Evolutionary conservation across 768 basidiomycete genomes (phyloP).

Genomic region (Leccinum incarnatum): DNA sequence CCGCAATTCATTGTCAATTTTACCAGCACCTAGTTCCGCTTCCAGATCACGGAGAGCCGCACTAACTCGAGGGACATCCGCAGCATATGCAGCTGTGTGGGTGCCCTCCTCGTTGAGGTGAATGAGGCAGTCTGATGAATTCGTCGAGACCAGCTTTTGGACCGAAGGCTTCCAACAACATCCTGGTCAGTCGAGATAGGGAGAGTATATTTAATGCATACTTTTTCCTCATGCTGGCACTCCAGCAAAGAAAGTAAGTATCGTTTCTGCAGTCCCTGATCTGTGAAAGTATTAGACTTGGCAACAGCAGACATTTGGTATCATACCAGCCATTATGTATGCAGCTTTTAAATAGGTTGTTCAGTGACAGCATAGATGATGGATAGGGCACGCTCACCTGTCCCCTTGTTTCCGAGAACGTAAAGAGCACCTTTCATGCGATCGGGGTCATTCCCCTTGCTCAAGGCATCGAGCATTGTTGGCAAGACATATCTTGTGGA

Average conservation of each 20-base stretch:
- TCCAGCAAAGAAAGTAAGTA: constrained; percentile 65
- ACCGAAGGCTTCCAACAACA: constrained; percentile 11
- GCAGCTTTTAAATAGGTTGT: constrained; percentile 41
- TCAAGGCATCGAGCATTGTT: constrained; percentile 55
- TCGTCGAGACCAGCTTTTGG: constrained; percentile 28
- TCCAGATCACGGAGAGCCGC: constrained; percentile 48
- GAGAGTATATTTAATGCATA: constrained; percentile 27
- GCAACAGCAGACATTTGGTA: constrained; percentile 1
- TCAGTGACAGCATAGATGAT: constrained; percentile 2
- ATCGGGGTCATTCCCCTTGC: constrained; percentile 81
- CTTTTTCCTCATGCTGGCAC: constrained; percentile 87
- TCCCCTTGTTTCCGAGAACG: constrained; percentile 70
- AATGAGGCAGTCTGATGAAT: constrained; percentile 60
- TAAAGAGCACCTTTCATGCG: constrained; percentile 94
- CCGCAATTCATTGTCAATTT: constrained; percentile 44
- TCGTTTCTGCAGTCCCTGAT: constrained; percentile 51
- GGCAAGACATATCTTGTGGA: constrained; percentile 68
- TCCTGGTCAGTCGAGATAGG: constrained; percentile 49
- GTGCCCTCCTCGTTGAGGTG: constrained; percentile 64
- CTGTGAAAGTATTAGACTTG: constrained; percentile 34
- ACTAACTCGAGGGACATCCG: constrained; percentile 47
- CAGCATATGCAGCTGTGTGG: constrained; percentile 58
- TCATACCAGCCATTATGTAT: constrained; percentile 66
- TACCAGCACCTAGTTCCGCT: constrained; percentile 45
- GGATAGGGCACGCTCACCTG: constrained; percentile 40